These are phyloP conservation scores for Triangularia setosa DNA, from an alignment of 2,329 filamentous ascomycete species.

Conservation along the genomic window DNA sequence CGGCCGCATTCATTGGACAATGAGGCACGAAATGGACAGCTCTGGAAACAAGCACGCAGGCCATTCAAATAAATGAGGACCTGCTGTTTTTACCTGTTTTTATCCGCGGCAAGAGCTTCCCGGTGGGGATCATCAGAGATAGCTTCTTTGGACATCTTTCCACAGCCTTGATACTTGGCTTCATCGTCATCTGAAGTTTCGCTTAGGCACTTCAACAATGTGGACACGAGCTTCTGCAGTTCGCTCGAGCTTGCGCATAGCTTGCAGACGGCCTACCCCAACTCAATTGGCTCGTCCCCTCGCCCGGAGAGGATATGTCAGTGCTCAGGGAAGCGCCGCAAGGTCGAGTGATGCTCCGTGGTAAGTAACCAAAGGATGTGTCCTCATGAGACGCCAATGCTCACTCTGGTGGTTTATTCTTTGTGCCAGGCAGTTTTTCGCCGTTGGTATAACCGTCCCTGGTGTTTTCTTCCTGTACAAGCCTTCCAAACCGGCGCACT, in stretches of 20 bases:
- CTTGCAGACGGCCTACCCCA: neutral
- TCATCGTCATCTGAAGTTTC: neutral
- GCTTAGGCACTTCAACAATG: neutral
- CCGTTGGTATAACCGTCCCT: constrained; percentile 19
- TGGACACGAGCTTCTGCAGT: neutral
- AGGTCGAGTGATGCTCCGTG: constrained; percentile 20
- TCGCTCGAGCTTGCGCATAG: constrained; percentile 8
- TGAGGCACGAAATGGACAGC: neutral
- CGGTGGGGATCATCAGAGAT: no score
- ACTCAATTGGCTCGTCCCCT: constrained; percentile 3
- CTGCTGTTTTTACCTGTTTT: neutral
- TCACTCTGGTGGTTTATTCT: neutral
- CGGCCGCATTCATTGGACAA: no score
- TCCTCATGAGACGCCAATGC: neutral
- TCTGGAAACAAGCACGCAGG: neutral
- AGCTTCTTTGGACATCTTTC: neutral
- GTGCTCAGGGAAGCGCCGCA: constrained; percentile 13
- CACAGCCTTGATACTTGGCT: neutral
- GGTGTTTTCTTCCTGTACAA: constrained; percentile 16
- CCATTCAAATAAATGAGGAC: neutral
- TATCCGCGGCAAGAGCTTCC: no score
- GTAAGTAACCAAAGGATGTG: constrained; percentile 11
- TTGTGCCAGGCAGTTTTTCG: constrained; percentile 17
- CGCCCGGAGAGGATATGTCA: constrained; percentile 20
- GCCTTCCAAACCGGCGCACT: neutral